Evolutionary conservation across 805 yeast species (phyloP).

Genomic region (Myxozyma udenii): DNA sequence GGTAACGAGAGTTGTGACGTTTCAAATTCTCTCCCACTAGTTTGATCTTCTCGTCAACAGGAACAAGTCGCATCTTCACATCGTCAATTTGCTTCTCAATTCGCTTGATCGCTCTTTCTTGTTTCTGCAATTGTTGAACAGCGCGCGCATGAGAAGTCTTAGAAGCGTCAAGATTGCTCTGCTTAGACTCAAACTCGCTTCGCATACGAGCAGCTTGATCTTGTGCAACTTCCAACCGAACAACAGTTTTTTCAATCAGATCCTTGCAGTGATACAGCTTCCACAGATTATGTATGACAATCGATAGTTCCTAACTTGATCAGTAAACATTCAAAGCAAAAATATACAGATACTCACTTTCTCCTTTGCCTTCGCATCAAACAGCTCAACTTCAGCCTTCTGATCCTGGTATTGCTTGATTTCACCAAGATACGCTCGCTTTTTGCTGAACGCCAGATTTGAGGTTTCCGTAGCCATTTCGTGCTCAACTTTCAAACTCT

Average conservation of each 20-base stretch:
- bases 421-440: conserved; percentile 68
- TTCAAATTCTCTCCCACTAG: conserved; percentile 48
- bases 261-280: conserved; percentile 60
- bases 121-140: conserved; percentile 31
- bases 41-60: conserved; percentile 56
- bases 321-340: not conserved
- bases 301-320: conserved; percentile 31
- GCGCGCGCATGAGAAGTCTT: conserved; percentile 27
- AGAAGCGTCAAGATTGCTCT: conserved; percentile 7
- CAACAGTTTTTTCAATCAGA: conserved; percentile 34
- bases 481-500: conserved; percentile 56
- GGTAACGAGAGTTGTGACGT: conserved; percentile 40
- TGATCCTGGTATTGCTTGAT: conserved; percentile 75
- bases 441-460: conserved; percentile 60
- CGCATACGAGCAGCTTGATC: conserved; percentile 11
- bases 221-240: conserved; percentile 25
- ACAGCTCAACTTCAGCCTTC: conserved; percentile 64
- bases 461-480: conserved; percentile 65
- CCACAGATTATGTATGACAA: conserved; percentile 56
- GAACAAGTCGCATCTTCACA: conserved; percentile 52
- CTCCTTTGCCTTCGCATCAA: conserved; percentile 53
- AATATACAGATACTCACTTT: conserved; percentile 38
- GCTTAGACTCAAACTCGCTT: conserved; percentile 14
- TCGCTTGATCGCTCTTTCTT: conserved; percentile 39
- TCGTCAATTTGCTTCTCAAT: conserved; percentile 45